Percentiles rank a stretch among this genome's conserved stretches.
phyloP scores from a whole-genome alignment of 495 filamentous ascomycete genomes.

The Aspergillus cavernicola region DNA sequence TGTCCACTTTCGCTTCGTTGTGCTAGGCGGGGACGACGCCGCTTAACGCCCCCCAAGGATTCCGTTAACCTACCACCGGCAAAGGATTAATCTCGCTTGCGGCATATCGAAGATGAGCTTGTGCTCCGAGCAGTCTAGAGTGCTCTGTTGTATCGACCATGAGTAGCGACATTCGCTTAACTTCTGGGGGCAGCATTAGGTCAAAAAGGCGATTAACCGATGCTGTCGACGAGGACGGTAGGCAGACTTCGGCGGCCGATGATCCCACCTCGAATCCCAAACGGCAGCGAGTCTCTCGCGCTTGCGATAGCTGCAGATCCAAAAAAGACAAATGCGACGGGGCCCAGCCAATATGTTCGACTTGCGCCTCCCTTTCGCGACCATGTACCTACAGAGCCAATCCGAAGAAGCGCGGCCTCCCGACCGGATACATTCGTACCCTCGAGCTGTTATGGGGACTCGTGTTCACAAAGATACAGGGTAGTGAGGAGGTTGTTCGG shows the following conservation, averaged over 20 bases:
- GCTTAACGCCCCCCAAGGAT: not conserved
- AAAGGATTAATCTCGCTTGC: conserved; percentile 32
- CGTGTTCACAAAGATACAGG: conserved; percentile 39
- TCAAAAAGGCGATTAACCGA: conserved; percentile 36
- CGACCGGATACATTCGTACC: conserved; percentile 41
- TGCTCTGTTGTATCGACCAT: conserved; percentile 42
- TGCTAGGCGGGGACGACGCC: conserved; percentile 3
- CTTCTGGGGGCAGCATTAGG: conserved; percentile 28
- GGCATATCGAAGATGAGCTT: conserved; percentile 31
- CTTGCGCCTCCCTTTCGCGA: conserved; percentile 56
- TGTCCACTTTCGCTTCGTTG: not conserved
- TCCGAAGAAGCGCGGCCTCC: conserved; percentile 63
- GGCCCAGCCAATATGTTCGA: conserved; percentile 56
- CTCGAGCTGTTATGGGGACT: conserved; percentile 42
- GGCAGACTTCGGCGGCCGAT: conserved; percentile 23
- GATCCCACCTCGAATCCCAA: conserved; percentile 32
- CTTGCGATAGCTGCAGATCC: conserved; percentile 64
- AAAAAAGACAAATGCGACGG: conserved; percentile 68
- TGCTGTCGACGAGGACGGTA: conserved; percentile 28
- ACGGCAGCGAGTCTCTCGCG: conserved; percentile 55
- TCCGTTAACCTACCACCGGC: conserved; percentile 25
- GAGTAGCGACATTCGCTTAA: conserved; percentile 41
- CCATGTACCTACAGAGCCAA: conserved; percentile 64
- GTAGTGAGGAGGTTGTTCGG: conserved; percentile 43
- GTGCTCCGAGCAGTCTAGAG: conserved; percentile 28